phyloP scores from a whole-genome alignment of 2,329 filamentous ascomycete genomes.

The Colletotrichum caudatum region DNA sequence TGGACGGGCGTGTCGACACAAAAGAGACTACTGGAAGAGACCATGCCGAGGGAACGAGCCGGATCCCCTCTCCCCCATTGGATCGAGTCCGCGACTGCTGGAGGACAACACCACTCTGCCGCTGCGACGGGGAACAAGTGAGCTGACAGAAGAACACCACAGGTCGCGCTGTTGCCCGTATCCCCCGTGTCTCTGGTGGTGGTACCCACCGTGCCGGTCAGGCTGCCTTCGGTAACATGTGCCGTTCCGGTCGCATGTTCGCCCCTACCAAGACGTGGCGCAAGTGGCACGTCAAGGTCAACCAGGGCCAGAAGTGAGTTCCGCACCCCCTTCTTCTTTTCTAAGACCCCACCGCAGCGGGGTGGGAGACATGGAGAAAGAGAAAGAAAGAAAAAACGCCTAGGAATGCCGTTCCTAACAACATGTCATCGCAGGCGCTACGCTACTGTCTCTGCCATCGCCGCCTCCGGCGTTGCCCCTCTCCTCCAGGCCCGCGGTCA shows the following conservation, averaged over 20 bases:
- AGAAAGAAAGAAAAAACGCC: background rate
- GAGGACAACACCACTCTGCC: constrained; percentile 1
- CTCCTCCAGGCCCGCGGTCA: constrained; percentile 97
- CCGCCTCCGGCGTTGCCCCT: constrained; percentile 93
- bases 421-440: constrained; percentile 75
- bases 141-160: constrained; percentile 43
- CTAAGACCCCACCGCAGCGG: background rate
- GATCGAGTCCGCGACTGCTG: constrained; percentile 10
- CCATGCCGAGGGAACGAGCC: constrained; percentile 22
- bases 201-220: constrained; percentile 99
- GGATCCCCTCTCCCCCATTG: background rate
- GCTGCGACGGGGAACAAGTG: background rate
- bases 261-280: constrained; percentile 99
- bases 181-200: constrained; percentile 99
- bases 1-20: constrained; percentile 6
- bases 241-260: constrained; percentile 99
- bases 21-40: constrained; percentile 2
- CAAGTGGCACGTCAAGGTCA: constrained; percentile 99
- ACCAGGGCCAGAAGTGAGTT: constrained; percentile 93
- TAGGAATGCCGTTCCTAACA: constrained; percentile 26
- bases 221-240: constrained; percentile 99
- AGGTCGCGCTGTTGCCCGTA: constrained; percentile 99
- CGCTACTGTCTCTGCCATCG: constrained; percentile 96
- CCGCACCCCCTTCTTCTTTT: background rate
- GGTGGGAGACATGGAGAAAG: no score